Evolutionary conservation across 805 yeast genomes (phyloP).

Genomic region (Yamadazyma endophytica): DNA sequence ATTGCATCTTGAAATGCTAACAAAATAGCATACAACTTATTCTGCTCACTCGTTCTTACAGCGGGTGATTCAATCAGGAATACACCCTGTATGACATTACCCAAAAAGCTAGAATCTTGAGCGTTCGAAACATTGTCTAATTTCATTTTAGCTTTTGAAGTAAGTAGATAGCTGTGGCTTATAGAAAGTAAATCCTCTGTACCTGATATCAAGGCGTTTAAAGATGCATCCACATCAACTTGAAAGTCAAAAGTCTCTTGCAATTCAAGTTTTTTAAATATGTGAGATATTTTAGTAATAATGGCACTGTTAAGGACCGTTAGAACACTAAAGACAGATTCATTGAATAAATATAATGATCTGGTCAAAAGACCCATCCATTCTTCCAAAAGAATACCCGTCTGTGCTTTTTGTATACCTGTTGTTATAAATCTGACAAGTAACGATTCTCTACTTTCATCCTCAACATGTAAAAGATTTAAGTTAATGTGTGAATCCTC

Average conservation of each 20-base stretch:
- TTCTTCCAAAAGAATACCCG: conserved; percentile 39
- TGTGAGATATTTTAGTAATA: conserved; percentile 39
- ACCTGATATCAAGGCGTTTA: conserved; percentile 50
- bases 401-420: conserved; percentile 44
- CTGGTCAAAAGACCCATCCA: conserved; percentile 51
- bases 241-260: conserved; percentile 10
- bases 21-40: conserved; percentile 53
- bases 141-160: conserved; percentile 22
- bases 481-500: conserved; percentile 24
- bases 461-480: conserved; percentile 26
- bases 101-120: conserved; percentile 46
- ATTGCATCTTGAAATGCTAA: conserved; percentile 61
- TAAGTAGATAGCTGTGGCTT: conserved; percentile 51
- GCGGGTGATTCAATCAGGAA: conserved; percentile 67
- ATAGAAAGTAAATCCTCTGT: conserved; percentile 61
- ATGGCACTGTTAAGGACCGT: conserved; percentile 51
- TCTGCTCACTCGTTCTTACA: conserved; percentile 45
- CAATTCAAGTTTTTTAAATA: too few relatives aligned
- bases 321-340: conserved; percentile 52
- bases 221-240: conserved; percentile 38
- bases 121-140: conserved; percentile 9
- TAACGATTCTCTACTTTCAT: conserved; percentile 25
- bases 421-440: conserved; percentile 44
- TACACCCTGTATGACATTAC: conserved; percentile 72
- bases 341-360: conserved; percentile 48